These are phyloP conservation scores for Abrus pulchellus DNA, from an alignment of 306 rosid species.

Conservation along the genomic window DNA sequence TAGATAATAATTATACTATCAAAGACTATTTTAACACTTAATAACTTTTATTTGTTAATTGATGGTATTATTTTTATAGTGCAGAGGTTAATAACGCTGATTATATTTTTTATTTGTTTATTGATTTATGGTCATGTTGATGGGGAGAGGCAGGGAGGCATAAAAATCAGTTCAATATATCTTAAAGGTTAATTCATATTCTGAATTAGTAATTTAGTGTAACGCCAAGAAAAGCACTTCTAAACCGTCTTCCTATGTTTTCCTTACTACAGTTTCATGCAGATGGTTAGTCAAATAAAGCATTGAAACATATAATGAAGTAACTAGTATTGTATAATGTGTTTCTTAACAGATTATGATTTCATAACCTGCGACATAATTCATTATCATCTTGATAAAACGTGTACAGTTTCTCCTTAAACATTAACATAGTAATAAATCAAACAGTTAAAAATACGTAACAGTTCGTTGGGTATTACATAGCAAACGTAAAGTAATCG, in stretches of 20 bases:
- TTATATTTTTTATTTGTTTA: background rate
- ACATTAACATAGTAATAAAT: conserved; percentile 47
- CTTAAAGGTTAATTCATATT: conserved; percentile 49
- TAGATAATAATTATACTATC: too few relatives aligned
- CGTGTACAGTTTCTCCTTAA: conserved; percentile 32
- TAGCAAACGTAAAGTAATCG: conserved; percentile 48
- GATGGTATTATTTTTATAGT: too few relatives aligned
- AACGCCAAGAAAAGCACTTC: conserved; percentile 57
- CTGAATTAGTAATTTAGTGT: conserved; percentile 55
- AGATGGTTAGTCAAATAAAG: conserved; percentile 61
- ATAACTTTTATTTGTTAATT: too few relatives aligned
- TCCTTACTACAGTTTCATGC: conserved; percentile 49
- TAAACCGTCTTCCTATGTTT: conserved; percentile 55
- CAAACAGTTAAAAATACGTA: conserved; percentile 28
- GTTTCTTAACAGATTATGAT: conserved; percentile 63
- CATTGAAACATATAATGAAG: background rate
- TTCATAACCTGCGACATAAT: conserved; percentile 69
- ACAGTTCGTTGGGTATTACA: background rate
- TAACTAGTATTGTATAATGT: conserved; percentile 11
- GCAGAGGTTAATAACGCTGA: too few relatives aligned
- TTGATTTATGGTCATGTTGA: background rate
- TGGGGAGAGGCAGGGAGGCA: background rate
- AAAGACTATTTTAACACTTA: too few relatives aligned
- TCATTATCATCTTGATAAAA: conserved; percentile 45
- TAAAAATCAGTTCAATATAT: conserved; percentile 13